Conservation (phyloP, 768 basidiomycete genomes). For the Lactarius evosmus region DNA sequence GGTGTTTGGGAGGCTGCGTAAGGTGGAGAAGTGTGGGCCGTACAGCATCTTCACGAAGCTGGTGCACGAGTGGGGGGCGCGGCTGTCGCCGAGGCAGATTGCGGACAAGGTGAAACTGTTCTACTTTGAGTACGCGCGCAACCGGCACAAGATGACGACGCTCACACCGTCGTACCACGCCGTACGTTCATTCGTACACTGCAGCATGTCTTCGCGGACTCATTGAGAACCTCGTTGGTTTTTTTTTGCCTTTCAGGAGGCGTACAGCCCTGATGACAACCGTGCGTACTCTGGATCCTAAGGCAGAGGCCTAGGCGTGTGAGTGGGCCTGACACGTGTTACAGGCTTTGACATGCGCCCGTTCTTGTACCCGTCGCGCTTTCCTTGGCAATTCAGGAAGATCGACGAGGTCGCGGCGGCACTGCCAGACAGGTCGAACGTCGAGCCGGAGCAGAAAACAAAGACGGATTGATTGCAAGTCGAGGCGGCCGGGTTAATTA, state of each 20-base stretch:
- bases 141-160: slow-evolving; percentile 98
- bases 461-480: slow-evolving; percentile 20
- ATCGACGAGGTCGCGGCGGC: slow-evolving; percentile 82
- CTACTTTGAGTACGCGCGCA: slow-evolving; percentile 95
- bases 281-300: slow-evolving; percentile 47
- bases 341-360: slow-evolving; percentile 92
- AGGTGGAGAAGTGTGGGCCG: slow-evolving; percentile 96
- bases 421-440: slow-evolving; percentile 64
- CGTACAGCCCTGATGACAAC: slow-evolving; percentile 96
- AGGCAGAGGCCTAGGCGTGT: no score
- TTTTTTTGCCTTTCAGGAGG: slow-evolving; percentile 66
- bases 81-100: slow-evolving; percentile 81
- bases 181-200: slow-evolving; percentile 44
- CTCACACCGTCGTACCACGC: slow-evolving; percentile 93
- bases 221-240: not conserved
- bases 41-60: slow-evolving; percentile 98
- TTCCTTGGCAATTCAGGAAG: slow-evolving; percentile 96
- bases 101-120: slow-evolving; percentile 97
- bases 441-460: slow-evolving; percentile 19
- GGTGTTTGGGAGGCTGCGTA: slow-evolving; percentile 87
- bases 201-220: slow-evolving; percentile 9
- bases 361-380: slow-evolving; percentile 92
- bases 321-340: slow-evolving; percentile 21
- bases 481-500: not conserved
- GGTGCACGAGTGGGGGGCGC: slow-evolving; percentile 87